These are phyloP conservation scores for Pilatotrama ljubarskyi DNA, from an alignment of 768 basidiomycete genomes.

Conservation along the genomic window DNA sequence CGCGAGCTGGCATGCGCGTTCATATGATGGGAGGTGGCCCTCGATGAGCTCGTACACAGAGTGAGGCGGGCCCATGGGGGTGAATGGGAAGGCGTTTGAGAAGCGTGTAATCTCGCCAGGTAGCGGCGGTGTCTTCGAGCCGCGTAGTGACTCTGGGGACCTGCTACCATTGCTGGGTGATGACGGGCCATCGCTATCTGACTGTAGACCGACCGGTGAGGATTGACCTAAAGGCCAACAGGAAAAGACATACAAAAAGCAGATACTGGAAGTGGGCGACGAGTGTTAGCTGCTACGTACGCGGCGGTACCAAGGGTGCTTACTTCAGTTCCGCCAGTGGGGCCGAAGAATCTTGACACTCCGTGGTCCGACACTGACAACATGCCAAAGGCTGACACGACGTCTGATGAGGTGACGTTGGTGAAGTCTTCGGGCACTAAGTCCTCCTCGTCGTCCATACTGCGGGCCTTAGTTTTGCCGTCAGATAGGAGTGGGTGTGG, in stretches of 20 bases:
- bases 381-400: conserved; percentile 60
- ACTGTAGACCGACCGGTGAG: conserved; percentile 14
- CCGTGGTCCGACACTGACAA: conserved; percentile 70
- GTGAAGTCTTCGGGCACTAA: conserved; percentile 8
- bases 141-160: conserved; percentile 31
- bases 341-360: conserved; percentile 74
- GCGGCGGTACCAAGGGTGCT: conserved; percentile 24
- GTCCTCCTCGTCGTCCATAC: conserved; percentile 34
- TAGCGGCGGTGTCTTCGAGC: conserved; percentile 32
- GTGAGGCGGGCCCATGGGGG: conserved; percentile 50
- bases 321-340: conserved; percentile 69
- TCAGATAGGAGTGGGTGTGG: conserved; percentile 60
- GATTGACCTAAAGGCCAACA: neutral
- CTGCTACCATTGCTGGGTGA: conserved; percentile 25
- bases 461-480: conserved; percentile 47
- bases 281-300: conserved; percentile 1
- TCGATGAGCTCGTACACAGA: conserved; percentile 53
- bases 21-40: conserved; percentile 53
- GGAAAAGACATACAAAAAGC: conserved; percentile 17
- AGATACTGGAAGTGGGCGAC: conserved; percentile 18
- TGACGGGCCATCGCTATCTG: conserved; percentile 15
- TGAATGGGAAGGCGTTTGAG: conserved; percentile 64
- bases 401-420: conserved; percentile 37
- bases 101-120: conserved; percentile 44
- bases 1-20: conserved; percentile 46